Conservation (phyloP, 2,329 filamentous ascomycete genomes). For the Clonostachys sp. region DNA sequence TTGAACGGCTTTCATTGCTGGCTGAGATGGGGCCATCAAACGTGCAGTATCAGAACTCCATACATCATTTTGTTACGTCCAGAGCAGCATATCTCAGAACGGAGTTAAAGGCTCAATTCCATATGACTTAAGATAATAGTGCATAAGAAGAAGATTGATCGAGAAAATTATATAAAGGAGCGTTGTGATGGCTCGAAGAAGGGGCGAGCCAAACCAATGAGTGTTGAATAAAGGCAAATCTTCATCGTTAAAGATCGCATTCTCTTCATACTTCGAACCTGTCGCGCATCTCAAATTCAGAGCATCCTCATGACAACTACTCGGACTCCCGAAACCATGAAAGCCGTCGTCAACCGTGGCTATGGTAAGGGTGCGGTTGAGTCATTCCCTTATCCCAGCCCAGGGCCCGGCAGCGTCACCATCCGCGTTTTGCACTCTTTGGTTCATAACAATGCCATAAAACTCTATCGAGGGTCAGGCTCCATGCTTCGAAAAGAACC, state of each 20-base stretch:
- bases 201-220: neutral
- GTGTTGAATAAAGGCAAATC: too few species aligned
- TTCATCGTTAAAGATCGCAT: neutral
- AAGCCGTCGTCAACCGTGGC: neutral
- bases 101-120: too few species aligned
- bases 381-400: neutral
- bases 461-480: neutral
- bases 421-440: neutral
- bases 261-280: neutral
- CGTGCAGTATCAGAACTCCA: too few species aligned
- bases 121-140: neutral
- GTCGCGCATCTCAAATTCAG: neutral
- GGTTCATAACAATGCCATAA: neutral
- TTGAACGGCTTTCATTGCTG: too few species aligned
- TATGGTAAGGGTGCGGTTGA: neutral
- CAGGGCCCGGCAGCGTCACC: neutral
- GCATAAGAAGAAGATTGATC: neutral
- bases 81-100: too few species aligned
- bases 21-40: too few species aligned
- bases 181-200: neutral
- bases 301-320: neutral
- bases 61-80: too few species aligned
- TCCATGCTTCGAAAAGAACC: neutral
- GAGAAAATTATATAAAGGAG: neutral
- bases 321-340: neutral